Evolutionary conservation across 140 eudicot genomes (phyloP), one percentile per base, ranked within the genome.

Genomic region (Anethum foeniculum): DNA sequence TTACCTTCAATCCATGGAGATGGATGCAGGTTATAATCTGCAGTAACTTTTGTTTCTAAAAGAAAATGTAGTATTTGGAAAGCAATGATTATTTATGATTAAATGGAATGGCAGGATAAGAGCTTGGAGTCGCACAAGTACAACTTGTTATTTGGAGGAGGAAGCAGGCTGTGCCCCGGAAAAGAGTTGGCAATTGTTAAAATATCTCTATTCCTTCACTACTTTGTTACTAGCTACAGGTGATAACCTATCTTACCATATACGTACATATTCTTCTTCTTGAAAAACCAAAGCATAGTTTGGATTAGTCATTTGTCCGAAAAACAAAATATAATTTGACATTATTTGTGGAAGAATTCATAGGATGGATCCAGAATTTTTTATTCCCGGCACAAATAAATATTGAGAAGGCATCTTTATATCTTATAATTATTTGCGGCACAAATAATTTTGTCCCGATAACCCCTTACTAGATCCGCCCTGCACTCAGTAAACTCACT

Each of bases 161-260:
- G 95, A 36, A 79, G 71, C 34, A 71, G 95, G 81, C 76, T 64
- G 6, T 90, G 95, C 75, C 92, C 92, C 9, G 96, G 92, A 71
- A 90, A 88, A 75, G 96, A 90, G 76, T 52, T 88, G 21, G 92
- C 88, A 46, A 67, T 88, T 39, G 85, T 68, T 34, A 71, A n/a
- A 27, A 81, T 90, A 64, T 84, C 92, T 25, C 76, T 80, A 4
- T 90, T 86, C 82, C 96, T 90, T 85, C 96, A 90, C 62, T 88
- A 90, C 81, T 90, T 90, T 73, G 87, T 90, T n/a, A 90, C 96
- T 56, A 81, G 80, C 67, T 90, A 85, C 86, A 88, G 95, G 95
- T 90, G 39, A 89, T 27, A 14, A 12, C 36, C 69, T 78, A 39
- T n/a, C 6, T 38, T n/a, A 18, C 75, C 18, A 16, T 23, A 58